Evolutionary conservation across 257 asterid genomes (phyloP).

Genomic region (Ligustrum vulgare): DNA sequence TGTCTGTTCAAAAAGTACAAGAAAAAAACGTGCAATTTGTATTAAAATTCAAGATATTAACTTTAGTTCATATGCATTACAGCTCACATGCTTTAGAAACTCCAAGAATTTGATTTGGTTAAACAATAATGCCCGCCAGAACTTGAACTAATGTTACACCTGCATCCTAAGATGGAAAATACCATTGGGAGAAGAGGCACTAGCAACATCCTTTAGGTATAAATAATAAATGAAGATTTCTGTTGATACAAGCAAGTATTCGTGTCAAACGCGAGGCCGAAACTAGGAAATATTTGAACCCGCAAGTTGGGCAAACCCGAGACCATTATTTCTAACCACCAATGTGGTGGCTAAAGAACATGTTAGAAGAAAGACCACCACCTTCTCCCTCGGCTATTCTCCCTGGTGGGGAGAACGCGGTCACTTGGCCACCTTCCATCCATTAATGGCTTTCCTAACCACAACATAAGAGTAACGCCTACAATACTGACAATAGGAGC

Average conservation of each 20-base stretch:
- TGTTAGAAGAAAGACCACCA: slow-evolving; percentile 70
- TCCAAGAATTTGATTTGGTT: neutral
- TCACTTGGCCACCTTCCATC: slow-evolving; percentile 39
- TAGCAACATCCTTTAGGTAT: neutral
- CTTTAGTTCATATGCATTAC: neutral
- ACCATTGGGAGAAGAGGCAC: neutral
- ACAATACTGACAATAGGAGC: slow-evolving; percentile 69
- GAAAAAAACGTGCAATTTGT: neutral
- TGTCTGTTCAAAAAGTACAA: neutral
- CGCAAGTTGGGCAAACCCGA: neutral
- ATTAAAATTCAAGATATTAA: neutral
- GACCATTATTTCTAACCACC: neutral
- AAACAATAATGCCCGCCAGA: neutral
- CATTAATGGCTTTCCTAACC: slow-evolving; percentile 55
- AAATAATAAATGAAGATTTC: neutral
- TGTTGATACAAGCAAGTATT: neutral
- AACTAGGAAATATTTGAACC: neutral
- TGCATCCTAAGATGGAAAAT: neutral
- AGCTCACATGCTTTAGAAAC: neutral
- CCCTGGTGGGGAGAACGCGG: slow-evolving; percentile 33
- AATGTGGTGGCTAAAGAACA: slow-evolving; percentile 10
- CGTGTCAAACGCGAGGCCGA: neutral
- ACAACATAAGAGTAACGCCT: slow-evolving; percentile 62
- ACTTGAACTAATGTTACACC: neutral
- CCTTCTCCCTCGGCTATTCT: slow-evolving; percentile 43